Conservation (phyloP, 1,139 yeast genomes). For the Blastobotrys proliferans region DNA sequence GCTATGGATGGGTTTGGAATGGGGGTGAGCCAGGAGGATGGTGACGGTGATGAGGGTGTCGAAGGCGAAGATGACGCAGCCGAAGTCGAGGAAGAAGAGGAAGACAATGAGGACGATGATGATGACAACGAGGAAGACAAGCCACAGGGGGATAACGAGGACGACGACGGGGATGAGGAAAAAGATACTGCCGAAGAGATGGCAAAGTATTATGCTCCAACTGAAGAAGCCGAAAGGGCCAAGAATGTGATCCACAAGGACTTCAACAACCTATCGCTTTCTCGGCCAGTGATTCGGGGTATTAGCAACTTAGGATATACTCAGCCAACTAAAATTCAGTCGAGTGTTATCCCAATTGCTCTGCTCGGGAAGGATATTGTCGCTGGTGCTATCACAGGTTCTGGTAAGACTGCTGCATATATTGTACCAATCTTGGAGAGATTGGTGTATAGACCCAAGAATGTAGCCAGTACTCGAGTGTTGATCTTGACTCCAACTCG, state of each 20-base stretch:
- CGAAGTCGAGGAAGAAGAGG: constrained; percentile 26
- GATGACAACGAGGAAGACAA: constrained; percentile 29
- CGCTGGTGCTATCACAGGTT: constrained; percentile 99
- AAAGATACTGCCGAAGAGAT: constrained; percentile 33
- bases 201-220: constrained; percentile 33
- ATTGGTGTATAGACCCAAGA: constrained; percentile 80
- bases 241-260: constrained; percentile 49
- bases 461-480: constrained; percentile 82
- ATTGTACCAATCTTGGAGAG: constrained; percentile 95
- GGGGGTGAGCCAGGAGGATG: constrained; percentile 49
- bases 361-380: constrained; percentile 89
- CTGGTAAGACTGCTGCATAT: constrained; percentile 98
- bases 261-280: constrained; percentile 73
- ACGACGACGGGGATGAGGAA: constrained; percentile 25
- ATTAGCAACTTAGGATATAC: constrained; percentile 74
- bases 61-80: constrained; percentile 39
- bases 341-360: constrained; percentile 91
- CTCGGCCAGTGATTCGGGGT: constrained; percentile 87
- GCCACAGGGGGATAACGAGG: constrained; percentile 34
- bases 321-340: constrained; percentile 89
- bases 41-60: constrained; percentile 39
- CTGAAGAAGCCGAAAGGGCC: constrained; percentile 33
- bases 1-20: constrained; percentile 67
- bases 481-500: constrained; percentile 92
- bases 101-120: constrained; percentile 31